Conservation (phyloP, 169 alveolate species). For the Eimeria tenella region DNA sequence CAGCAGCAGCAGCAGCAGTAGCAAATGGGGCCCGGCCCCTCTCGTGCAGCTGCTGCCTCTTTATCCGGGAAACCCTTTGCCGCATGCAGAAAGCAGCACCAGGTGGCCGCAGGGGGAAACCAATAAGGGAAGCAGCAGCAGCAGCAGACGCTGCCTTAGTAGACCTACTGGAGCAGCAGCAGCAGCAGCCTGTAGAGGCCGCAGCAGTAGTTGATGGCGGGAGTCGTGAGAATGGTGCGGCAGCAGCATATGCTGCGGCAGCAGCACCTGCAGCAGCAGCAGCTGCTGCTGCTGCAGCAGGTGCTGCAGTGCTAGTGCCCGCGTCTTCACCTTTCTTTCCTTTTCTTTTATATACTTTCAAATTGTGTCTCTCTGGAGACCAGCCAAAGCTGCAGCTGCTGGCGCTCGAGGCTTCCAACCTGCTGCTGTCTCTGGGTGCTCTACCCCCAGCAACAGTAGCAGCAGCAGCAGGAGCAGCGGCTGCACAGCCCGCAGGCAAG, state of each 20-base stretch:
- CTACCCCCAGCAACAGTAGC: background rate
- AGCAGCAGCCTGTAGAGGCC: background rate
- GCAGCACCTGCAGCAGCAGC: background rate
- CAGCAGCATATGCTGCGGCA: background rate
- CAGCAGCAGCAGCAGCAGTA: background rate
- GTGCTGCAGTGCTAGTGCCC: background rate
- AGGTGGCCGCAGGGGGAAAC: background rate
- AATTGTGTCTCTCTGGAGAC: background rate
- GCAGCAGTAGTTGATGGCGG: background rate
- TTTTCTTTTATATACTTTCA: background rate
- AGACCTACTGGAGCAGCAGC: background rate
- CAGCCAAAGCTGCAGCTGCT: background rate
- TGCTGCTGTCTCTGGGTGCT: constrained; percentile 13
- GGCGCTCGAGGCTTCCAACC: background rate
- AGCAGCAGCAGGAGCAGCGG: background rate
- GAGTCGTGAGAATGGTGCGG: no score
- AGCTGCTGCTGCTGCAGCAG: no score
- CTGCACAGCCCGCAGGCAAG: background rate
- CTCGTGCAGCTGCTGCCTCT: background rate
- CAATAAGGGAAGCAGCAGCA: constrained; percentile 4
- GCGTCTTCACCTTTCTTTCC: background rate
- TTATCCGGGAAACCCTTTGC: background rate
- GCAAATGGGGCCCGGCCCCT: background rate
- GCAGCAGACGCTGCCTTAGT: constrained; percentile 1
- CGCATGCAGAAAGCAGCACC: background rate